These are phyloP conservation scores for Solanum lignicaule DNA, from an alignment of 257 asterid genomes.

Conservation along the genomic window DNA sequence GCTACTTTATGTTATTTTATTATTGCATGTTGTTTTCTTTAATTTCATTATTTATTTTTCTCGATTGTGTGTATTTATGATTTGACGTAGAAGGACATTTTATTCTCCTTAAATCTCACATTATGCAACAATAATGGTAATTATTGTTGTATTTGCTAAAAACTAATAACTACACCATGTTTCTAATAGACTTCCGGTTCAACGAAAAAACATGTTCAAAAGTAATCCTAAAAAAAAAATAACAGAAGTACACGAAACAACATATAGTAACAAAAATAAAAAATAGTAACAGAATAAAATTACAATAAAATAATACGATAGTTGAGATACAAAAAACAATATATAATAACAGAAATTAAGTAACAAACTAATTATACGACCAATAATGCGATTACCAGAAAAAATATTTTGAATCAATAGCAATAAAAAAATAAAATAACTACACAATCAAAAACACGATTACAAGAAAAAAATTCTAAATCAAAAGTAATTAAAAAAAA, in stretches of 20 bases:
- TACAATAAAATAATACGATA: fast-evolving
- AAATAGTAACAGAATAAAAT: too few relatives aligned
- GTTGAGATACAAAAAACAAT: too few relatives aligned
- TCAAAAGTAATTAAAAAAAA: neutral
- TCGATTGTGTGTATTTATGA: neutral
- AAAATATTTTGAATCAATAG: neutral
- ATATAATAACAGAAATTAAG: fast-evolving
- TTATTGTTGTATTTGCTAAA: neutral
- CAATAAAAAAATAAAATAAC: too few relatives aligned
- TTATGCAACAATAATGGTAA: too few relatives aligned
- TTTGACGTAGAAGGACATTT: fast-evolving
- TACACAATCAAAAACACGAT: fast-evolving
- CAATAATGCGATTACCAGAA: neutral
- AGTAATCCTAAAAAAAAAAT: too few relatives aligned
- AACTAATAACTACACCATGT: fast-evolving
- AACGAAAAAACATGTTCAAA: too few relatives aligned
- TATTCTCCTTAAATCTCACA: neutral
- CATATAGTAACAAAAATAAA: too few relatives aligned
- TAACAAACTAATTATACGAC: fast-evolving
- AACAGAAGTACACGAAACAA: too few relatives aligned
- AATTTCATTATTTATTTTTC: too few relatives aligned
- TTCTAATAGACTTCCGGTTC: fast-evolving
- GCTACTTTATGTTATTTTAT: neutral
- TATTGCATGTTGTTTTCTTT: too few relatives aligned
- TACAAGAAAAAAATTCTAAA: too few relatives aligned